Percentiles rank a stretch among this genome's conserved stretches.
Conservation (phyloP, 2,329 filamentous ascomycete species). For the Emergomyces pasteurianus region DNA sequence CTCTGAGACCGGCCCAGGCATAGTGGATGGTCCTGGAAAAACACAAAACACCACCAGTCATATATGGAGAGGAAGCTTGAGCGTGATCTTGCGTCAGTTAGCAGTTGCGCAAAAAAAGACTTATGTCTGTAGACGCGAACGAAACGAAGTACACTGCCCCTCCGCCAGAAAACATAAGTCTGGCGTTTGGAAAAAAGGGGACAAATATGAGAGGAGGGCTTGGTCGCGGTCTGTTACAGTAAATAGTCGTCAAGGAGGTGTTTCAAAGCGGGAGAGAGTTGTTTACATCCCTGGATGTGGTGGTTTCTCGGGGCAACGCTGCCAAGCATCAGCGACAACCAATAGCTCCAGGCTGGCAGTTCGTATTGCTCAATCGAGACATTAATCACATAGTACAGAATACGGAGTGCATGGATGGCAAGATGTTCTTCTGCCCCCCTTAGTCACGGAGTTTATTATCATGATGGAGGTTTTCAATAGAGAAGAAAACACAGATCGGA, state of each 20-base stretch:
- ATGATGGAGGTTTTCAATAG: background rate
- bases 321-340: background rate
- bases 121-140: background rate
- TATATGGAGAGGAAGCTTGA: background rate
- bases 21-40: slow-evolving; percentile 21
- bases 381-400: background rate
- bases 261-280: background rate
- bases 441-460: too few species aligned
- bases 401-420: background rate
- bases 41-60: background rate
- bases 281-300: background rate
- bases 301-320: slow-evolving; percentile 3
- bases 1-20: slow-evolving; percentile 52
- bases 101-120: background rate
- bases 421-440: background rate
- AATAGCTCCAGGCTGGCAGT: background rate
- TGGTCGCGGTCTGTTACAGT: background rate
- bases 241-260: background rate
- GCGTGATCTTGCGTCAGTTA: background rate
- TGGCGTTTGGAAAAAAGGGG: background rate
- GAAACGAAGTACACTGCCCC: background rate
- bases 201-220: background rate
- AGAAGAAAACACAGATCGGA: background rate
- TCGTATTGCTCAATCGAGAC: background rate
- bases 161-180: background rate